Evolutionary conservation across 257 asterid species (phyloP), one percentile per base, ranked within the genome.

Genomic region (Ehretia macrophylla): DNA sequence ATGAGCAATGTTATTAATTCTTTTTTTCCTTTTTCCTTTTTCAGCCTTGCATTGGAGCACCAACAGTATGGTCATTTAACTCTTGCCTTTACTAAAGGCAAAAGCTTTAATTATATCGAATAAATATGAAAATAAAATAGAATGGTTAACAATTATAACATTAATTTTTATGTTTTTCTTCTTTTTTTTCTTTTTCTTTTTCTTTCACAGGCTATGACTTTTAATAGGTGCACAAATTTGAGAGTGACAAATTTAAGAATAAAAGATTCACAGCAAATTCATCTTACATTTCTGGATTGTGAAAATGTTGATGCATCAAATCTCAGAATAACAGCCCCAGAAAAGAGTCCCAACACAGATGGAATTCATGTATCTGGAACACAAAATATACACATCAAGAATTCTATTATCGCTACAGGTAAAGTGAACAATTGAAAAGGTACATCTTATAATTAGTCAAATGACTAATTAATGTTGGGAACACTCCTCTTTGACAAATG

Each of bases 241-340:
- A 83, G 20, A 54, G 68, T 92, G 64, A 75, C 55, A 50, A 52
- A 69, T 8, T n/a, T 92, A n/a, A 75, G 23, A 56, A 51, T 88
- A 14, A 51, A 61, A 58, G 82, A 92, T 73, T 79, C 99, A 27
- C 99, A 88, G 44, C 94, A 86, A 71, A 92, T 88, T 60, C 79
- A 77, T 46, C 64, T 77, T 4, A 67, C 67, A 0, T 55, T 77
- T 53, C 44, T 32, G 0, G 44, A 56, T 32, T 66, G 75, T 39
- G 19, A 2, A 0, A 40, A 59, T 40, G 75, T 73, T 46, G 72
- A 59, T 38, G 79, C 66, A 11, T 73, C 83, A 27, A 13, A 59
- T 49, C 62, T 77, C 14, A n/a, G n/a, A n/a, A n/a, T n/a, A n/a
- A n/a, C n/a, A n/a, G n/a, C n/a, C n/a, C n/a, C n/a, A n/a, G n/a